A percentile compares a stretch with the other conserved stretches of the same genome.
Conservation (phyloP, 2,329 filamentous ascomycete species). For the Sarocladium strictum region DNA sequence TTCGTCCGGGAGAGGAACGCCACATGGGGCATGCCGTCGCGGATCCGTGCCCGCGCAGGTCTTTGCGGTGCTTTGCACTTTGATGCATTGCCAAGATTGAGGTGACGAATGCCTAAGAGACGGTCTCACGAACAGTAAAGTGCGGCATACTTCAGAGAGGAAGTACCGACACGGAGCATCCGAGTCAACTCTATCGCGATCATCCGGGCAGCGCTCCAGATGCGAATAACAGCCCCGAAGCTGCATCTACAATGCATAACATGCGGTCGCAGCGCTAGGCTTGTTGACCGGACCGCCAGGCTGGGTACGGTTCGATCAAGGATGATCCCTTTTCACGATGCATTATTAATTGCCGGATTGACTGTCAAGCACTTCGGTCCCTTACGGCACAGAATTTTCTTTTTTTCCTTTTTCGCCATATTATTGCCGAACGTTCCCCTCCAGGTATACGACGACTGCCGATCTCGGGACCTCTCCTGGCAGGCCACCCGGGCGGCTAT, state of each 20-base stretch:
- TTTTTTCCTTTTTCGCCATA: background rate
- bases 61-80: background rate
- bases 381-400: background rate
- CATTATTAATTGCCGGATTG: background rate
- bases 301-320: background rate
- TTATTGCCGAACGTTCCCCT: background rate
- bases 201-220: conserved; percentile 1
- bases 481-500: conserved; percentile 2
- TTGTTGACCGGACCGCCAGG: background rate
- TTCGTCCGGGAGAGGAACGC: background rate
- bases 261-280: conserved; percentile 1
- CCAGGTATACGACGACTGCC: too few species aligned
- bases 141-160: background rate
- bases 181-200: conserved; percentile 2
- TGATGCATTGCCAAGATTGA: background rate
- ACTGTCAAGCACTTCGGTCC: too few species aligned
- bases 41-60: background rate
- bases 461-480: conserved; percentile 7
- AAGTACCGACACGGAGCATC: background rate
- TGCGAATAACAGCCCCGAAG: conserved; percentile 1
- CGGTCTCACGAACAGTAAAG: too few species aligned
- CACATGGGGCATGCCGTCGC: conserved; percentile 4
- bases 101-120: background rate
- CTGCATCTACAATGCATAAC: conserved; percentile 5
- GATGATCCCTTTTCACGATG: background rate